These are phyloP conservation scores for Penicillium arizonense DNA, from an alignment of 495 filamentous ascomycete species.

Conservation along the genomic window DNA sequence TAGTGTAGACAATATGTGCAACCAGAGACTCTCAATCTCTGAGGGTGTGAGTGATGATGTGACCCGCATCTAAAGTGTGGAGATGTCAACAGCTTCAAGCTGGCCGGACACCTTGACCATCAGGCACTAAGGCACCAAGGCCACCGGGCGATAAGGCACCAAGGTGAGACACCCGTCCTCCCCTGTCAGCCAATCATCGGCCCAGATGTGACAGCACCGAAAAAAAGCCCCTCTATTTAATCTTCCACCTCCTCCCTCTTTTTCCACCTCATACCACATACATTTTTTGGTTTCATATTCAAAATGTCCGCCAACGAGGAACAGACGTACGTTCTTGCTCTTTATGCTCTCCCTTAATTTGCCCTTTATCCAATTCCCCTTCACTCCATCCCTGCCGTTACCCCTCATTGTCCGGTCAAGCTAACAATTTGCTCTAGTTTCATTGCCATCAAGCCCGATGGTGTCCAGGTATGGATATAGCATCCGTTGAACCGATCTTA, in stretches of 20 bases:
- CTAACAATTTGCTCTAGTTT: constrained; percentile 66
- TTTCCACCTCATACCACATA: constrained; percentile 28
- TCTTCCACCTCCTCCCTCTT: constrained; percentile 32
- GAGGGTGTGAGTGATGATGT: constrained; percentile 17
- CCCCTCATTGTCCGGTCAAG: constrained; percentile 33
- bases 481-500: neutral
- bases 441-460: constrained; percentile 99
- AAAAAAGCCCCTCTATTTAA: constrained; percentile 29
- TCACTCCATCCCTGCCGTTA: constrained; percentile 7
- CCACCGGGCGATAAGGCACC: constrained; percentile 19
- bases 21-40: constrained; percentile 41
- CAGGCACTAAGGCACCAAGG: constrained; percentile 18
- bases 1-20: constrained; percentile 24
- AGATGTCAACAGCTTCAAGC: constrained; percentile 35
- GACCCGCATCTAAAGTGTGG: constrained; percentile 38
- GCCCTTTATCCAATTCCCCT: constrained; percentile 1
- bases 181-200: constrained; percentile 11
- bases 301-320: constrained; percentile 73
- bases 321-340: constrained; percentile 75
- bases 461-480: constrained; percentile 78
- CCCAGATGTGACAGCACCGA: constrained; percentile 20
- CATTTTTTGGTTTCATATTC: constrained; percentile 34
- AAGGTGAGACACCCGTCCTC: constrained; percentile 10
- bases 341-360: neutral
- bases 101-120: constrained; percentile 35